phyloP scores from a whole-genome alignment of 306 rosid genomes.

The Senna tora region DNA sequence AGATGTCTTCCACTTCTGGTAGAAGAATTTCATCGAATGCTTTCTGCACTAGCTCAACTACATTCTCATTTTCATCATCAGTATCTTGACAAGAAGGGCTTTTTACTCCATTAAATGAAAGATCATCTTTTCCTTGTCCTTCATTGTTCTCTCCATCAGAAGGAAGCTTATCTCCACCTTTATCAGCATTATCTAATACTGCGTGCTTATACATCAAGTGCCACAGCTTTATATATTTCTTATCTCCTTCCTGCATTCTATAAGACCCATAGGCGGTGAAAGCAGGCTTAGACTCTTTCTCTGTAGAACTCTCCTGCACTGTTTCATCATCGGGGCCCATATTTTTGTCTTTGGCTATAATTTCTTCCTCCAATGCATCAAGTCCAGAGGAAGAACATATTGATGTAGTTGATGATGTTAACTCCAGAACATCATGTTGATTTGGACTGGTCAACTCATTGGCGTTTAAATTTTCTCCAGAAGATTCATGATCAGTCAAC shows the following conservation, averaged over 20 bases:
- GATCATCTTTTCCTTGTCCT: conserved; percentile 46
- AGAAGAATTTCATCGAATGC: conserved; percentile 90
- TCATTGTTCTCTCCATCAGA: conserved; percentile 39
- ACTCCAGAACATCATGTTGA: conserved; percentile 31
- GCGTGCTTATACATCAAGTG: conserved; percentile 81
- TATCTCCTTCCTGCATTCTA: conserved; percentile 50
- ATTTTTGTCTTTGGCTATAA: conserved; percentile 23
- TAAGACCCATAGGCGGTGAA: conserved; percentile 27
- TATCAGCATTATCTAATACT: conserved; percentile 42
- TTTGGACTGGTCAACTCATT: background rate
- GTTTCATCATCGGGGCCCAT: conserved; percentile 34
- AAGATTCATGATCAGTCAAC: conserved; percentile 16
- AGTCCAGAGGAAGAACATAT: conserved; percentile 34
- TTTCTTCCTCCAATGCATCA: conserved; percentile 40
- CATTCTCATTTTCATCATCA: conserved; percentile 43
- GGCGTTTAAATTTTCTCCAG: background rate
- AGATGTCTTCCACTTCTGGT: conserved; percentile 58
- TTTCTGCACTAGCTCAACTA: conserved; percentile 69
- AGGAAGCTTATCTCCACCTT: conserved; percentile 41
- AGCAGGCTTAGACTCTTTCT: conserved; percentile 37
- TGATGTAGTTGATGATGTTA: conserved; percentile 27
- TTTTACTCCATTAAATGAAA: conserved; percentile 28
- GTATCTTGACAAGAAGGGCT: conserved; percentile 42
- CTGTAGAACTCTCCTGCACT: conserved; percentile 29
- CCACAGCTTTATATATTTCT: conserved; percentile 71